Percentiles rank a stretch among this genome's conserved stretches.
phyloP scores from a whole-genome alignment of 1,284 basidiomycete genomes.

The Boletellus deceptivus region DNA sequence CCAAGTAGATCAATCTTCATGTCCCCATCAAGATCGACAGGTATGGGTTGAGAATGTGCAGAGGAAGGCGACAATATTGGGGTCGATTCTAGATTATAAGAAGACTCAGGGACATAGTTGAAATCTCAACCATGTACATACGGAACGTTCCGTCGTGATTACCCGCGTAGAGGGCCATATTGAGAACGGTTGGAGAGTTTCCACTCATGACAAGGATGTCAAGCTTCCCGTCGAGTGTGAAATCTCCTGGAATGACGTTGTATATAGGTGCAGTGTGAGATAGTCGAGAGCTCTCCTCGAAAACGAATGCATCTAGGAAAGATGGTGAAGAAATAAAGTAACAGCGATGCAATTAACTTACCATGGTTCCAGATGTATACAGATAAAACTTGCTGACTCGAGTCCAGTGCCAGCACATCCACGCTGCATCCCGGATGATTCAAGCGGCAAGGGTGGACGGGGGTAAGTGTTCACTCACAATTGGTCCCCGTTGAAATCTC shows the following conservation, averaged over 20 bases:
- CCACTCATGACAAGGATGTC: conserved; percentile 88
- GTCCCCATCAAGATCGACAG: conserved; percentile 84
- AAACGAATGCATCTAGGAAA: conserved; percentile 57
- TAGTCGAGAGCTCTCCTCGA: conserved; percentile 53
- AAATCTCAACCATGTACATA: conserved; percentile 36
- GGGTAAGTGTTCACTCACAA: conserved; percentile 56
- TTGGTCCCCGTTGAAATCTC: conserved; percentile 95
- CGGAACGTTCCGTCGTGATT: conserved; percentile 64
- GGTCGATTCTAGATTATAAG: conserved; percentile 20
- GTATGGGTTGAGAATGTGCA: conserved; percentile 75
- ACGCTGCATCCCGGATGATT: conserved; percentile 46
- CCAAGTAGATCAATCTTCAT: conserved; percentile 90
- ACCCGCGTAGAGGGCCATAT: conserved; percentile 69
- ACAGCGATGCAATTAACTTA: conserved; percentile 28
- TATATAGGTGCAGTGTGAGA: conserved; percentile 54
- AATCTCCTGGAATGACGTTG: conserved; percentile 92
- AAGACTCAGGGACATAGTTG: conserved; percentile 29
- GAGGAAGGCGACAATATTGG: conserved; percentile 63
- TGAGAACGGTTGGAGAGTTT: conserved; percentile 49
- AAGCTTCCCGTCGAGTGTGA: conserved; percentile 86
- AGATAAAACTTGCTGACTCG: conserved; percentile 70
- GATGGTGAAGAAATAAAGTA: background rate
- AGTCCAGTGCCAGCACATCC: conserved; percentile 76
- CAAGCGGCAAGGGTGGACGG: conserved; percentile 2
- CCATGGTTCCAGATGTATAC: conserved; percentile 87